Conservation (phyloP, 2,329 filamentous ascomycete species). For the Botrytis cinerea region DNA sequence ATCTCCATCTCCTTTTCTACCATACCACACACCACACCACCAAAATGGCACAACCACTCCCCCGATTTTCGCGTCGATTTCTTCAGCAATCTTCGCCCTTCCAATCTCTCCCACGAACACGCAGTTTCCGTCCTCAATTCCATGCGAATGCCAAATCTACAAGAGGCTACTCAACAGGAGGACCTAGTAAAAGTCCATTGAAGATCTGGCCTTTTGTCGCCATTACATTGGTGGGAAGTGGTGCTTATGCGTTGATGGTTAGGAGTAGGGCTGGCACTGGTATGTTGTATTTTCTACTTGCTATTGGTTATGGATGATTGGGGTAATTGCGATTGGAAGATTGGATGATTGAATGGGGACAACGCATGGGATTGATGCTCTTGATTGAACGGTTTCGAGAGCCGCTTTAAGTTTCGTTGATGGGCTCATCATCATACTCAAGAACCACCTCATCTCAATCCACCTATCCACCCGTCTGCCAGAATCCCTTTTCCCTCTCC, state of each 20-base stretch:
- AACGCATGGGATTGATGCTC: not conserved
- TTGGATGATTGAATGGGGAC: not conserved
- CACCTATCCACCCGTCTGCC: conserved; percentile 11
- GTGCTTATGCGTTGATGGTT: conserved; percentile 53
- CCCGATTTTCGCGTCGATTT: conserved; percentile 34
- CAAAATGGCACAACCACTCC: conserved; percentile 37
- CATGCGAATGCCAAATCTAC: conserved; percentile 22
- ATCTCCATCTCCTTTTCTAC: not conserved
- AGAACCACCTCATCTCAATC: not conserved
- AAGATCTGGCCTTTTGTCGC: conserved; percentile 45
- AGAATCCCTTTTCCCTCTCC: conserved; percentile 11
- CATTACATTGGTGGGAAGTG: conserved; percentile 51
- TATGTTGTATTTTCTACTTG: conserved; percentile 8
- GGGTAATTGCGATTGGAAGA: not conserved
- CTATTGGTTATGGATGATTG: not conserved
- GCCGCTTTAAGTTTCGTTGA: conserved; percentile 34
- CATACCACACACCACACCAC: not conserved
- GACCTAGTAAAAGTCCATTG: conserved; percentile 40
- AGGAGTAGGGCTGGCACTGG: conserved; percentile 47
- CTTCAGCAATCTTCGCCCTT: conserved; percentile 33
- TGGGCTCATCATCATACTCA: not conserved
- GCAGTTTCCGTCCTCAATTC: conserved; percentile 30
- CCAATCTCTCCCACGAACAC: conserved; percentile 28
- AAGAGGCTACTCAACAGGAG: conserved; percentile 38
- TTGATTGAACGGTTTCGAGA: conserved; percentile 29